Conservation (phyloP, 1,284 basidiomycete genomes). For the Cutaneotrichosporon spelunceum region DNA sequence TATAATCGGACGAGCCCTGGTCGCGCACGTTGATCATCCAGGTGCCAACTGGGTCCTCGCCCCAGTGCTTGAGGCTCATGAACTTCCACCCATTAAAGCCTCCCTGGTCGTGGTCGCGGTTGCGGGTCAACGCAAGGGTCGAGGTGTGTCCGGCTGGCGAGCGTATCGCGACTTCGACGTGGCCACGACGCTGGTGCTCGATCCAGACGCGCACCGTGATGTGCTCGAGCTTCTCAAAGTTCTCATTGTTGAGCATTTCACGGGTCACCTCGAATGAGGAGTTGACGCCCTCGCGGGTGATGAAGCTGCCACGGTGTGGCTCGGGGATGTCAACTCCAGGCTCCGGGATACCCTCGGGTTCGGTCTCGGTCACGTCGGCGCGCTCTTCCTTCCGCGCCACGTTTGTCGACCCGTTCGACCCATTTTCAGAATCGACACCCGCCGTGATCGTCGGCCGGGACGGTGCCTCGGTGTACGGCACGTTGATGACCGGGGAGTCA, state of each 20-base stretch:
- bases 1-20: slow-evolving; percentile 60
- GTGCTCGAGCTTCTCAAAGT: slow-evolving; percentile 87
- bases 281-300: slow-evolving; percentile 65
- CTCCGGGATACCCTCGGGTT: neutral
- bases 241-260: slow-evolving; percentile 67
- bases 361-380: neutral
- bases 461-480: slow-evolving; percentile 47
- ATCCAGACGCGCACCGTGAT: slow-evolving; percentile 93
- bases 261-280: slow-evolving; percentile 69
- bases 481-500: slow-evolving; percentile 66
- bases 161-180: slow-evolving; percentile 83
- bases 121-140: slow-evolving; percentile 71
- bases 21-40: slow-evolving; percentile 90
- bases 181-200: slow-evolving; percentile 76
- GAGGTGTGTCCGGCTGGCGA: slow-evolving; percentile 86
- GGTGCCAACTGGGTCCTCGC: slow-evolving; percentile 84
- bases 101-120: slow-evolving; percentile 63
- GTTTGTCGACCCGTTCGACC: too few species aligned
- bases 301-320: slow-evolving; percentile 44
- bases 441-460: slow-evolving; percentile 10
- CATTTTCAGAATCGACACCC: neutral
- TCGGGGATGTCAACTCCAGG: slow-evolving; percentile 8
- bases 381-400: too few species aligned
- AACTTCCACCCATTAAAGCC: slow-evolving; percentile 95
- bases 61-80: slow-evolving; percentile 99